Base-by-base conservation (phyloP, 768 basidiomycete genomes). In the Lactarius hatsudake region DNA sequence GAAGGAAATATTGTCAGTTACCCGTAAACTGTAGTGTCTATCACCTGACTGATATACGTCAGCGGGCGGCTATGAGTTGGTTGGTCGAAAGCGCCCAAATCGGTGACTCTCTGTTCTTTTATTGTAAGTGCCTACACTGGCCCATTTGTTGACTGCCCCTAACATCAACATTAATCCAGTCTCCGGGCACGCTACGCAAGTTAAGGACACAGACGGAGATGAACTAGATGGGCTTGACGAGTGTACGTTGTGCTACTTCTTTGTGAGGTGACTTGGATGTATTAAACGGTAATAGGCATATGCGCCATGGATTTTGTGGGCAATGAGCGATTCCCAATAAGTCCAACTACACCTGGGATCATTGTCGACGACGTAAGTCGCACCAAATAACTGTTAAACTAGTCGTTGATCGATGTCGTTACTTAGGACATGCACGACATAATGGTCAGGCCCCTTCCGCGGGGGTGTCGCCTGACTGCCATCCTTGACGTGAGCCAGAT, bases 401-500 rank as follows among this genome's bases (percentile, higher is more conserved):
- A 15, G 23, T 28, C 23, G 10, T 40, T 15, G n/a, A 48, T 38
- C 13, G 5, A 23, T 56, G n/a, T 9, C 13, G 38, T 30, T 17
- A 8, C 2, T 18, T 30, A 66, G 65, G 1, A 1, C 0, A 66
- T 66, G 3, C 32, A 66, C 15, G 4, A 23, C 3, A 17, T 66
- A 12, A 56, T 66, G 59, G 65, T 66, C 30, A n/a, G 38, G 0
- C 26, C 32, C 15, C 65, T 66, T 56, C 59, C 53, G 8, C 6
- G 1, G 2, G 8, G 28, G 3, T 66, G 65, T 61, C 65, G 65
- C 17, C 32, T 66, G 59, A 66, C 65, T n/a, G 60, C 60, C 3
- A 13, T 66, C 8, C 43, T 56, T 4, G 65, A 66, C 8, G 65
- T 66, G 34, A 61, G 64, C 26, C 3, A 18, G 42, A 17, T 61